A percentile compares a stretch with the other conserved stretches of the same genome.
These are phyloP conservation scores for Mycocentrospora acerina DNA, from an alignment of 2,329 filamentous ascomycete genomes.

Conservation along the genomic window DNA sequence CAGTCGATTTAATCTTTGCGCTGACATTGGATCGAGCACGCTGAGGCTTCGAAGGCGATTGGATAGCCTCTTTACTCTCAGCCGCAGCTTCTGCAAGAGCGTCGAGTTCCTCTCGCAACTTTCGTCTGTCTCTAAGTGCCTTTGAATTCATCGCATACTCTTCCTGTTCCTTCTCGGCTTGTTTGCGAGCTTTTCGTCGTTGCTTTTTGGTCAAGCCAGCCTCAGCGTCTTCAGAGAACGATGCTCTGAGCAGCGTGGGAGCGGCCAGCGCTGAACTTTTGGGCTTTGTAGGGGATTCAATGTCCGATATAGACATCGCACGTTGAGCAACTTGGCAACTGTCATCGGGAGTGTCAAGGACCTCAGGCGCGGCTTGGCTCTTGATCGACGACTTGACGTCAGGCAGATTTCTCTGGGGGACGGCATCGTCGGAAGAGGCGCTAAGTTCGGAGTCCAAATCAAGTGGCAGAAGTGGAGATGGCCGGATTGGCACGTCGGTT, in stretches of 20 bases:
- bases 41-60: slow-evolving; percentile 5
- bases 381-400: too few species aligned
- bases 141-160: slow-evolving; percentile 3
- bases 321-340: neutral
- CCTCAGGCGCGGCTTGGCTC: too few species aligned
- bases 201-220: slow-evolving; percentile 26
- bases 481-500: slow-evolving; percentile 9
- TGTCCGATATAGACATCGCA: neutral
- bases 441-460: slow-evolving; percentile 38
- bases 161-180: slow-evolving; percentile 23
- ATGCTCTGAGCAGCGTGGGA: too few species aligned
- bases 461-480: slow-evolving; percentile 21
- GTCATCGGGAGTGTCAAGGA: slow-evolving; percentile 3
- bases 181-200: slow-evolving; percentile 27
- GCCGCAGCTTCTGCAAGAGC: neutral
- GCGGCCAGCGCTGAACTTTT: too few species aligned
- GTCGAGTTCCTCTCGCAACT: neutral
- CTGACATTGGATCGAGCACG: slow-evolving; percentile 29
- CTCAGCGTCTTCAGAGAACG: slow-evolving; percentile 2
- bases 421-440: slow-evolving; percentile 46
- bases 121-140: neutral
- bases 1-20: slow-evolving; percentile 28
- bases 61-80: neutral
- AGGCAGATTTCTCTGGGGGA: slow-evolving; percentile 7
- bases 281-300: neutral